A percentile compares a stretch with the other conserved stretches of the same genome.
Evolutionary conservation across 139 green algal species (phyloP).

Genomic region (Chlamydomonas schloesseri): DNA sequence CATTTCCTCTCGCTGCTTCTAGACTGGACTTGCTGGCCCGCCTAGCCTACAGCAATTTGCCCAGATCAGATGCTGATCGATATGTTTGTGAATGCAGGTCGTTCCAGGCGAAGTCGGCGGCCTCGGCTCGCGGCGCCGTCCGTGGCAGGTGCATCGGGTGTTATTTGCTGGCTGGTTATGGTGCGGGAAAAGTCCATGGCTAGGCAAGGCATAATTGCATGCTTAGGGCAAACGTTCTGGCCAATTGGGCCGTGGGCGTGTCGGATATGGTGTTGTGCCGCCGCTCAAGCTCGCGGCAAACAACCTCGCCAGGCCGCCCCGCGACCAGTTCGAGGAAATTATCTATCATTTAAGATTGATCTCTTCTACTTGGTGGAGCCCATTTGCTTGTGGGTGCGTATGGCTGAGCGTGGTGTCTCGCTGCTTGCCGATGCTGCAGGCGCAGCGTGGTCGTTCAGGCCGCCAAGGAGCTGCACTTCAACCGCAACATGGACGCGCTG

Average conservation of each 20-base stretch:
- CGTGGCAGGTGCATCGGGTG: constrained; percentile 24
- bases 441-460: constrained; percentile 63
- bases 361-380: background rate
- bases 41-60: background rate
- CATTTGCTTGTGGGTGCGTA: background rate
- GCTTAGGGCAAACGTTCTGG: background rate
- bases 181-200: background rate
- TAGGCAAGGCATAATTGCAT: background rate
- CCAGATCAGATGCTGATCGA: background rate
- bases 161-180: background rate
- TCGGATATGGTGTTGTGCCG: constrained; percentile 25
- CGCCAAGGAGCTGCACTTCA: constrained; percentile 99
- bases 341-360: no score
- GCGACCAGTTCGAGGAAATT: no score
- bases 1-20: background rate
- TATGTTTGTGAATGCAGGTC: constrained; percentile 4
- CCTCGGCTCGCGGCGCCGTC: constrained; percentile 18
- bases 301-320: no score
- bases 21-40: background rate
- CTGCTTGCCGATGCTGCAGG: background rate
- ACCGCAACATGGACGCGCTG: constrained; percentile 95
- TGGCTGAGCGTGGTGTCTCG: background rate
- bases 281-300: background rate
- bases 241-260: background rate
- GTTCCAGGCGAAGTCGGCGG: constrained; percentile 30